Conservation (phyloP, 768 basidiomycete species). For the Tylopilus felleus region DNA sequence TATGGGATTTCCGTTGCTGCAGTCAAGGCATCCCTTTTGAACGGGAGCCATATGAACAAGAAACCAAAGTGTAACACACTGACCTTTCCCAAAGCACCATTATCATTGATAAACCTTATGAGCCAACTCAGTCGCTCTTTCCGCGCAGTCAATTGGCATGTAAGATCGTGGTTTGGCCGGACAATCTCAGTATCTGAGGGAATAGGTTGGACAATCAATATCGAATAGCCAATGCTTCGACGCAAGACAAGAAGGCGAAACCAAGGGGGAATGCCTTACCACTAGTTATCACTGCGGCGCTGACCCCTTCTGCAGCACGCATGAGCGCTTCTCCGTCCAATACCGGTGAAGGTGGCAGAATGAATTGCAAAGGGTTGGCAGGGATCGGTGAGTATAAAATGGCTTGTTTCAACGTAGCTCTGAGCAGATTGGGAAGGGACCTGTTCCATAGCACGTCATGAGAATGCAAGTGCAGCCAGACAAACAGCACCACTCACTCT, state of each 20-base stretch:
- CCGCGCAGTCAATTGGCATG: slow-evolving; percentile 69
- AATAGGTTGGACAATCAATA: background rate
- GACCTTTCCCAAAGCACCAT: slow-evolving; percentile 75
- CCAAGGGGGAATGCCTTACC: slow-evolving; percentile 39
- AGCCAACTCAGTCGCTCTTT: slow-evolving; percentile 78
- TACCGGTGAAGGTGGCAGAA: slow-evolving; percentile 63
- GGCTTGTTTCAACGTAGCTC: slow-evolving; percentile 79
- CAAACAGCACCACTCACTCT: slow-evolving; percentile 46
- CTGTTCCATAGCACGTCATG: slow-evolving; percentile 41
- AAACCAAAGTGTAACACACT: slow-evolving; percentile 4
- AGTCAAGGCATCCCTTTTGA: background rate
- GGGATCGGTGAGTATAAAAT: slow-evolving; percentile 72
- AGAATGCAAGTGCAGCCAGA: background rate
- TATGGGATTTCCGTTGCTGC: background rate
- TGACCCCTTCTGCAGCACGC: slow-evolving; percentile 75
- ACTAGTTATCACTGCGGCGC: slow-evolving; percentile 66
- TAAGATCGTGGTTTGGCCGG: slow-evolving; percentile 73
- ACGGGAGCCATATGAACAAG: background rate
- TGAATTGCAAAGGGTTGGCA: slow-evolving; percentile 78
- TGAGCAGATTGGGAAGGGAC: slow-evolving; percentile 62
- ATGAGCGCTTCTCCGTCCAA: slow-evolving; percentile 77
- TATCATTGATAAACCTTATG: slow-evolving; percentile 87
- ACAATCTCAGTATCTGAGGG: slow-evolving; percentile 62
- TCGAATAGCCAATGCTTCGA: background rate
- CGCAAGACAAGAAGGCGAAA: background rate